These are phyloP conservation scores for Microbotryum lychnidis-dioicae DNA, from an alignment of 1,284 basidiomycete genomes.

Conservation along the genomic window DNA sequence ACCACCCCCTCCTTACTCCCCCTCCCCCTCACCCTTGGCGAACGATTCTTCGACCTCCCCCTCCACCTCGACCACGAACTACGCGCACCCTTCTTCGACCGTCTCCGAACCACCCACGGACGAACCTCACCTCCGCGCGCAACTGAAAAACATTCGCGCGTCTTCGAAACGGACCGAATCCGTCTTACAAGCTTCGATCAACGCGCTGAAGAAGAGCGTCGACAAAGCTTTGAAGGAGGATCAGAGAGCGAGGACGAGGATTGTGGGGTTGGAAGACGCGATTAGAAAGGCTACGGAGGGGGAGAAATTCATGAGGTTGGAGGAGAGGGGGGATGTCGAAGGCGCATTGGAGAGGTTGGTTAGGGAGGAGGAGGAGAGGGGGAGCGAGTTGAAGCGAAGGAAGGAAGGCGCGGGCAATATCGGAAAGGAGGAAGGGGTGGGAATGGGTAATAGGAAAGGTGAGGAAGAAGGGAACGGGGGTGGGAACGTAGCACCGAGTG, in stretches of 20 bases:
- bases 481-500: too few relatives aligned
- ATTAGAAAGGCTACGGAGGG: constrained; percentile 19
- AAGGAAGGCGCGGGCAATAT: background rate
- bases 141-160: constrained; percentile 20
- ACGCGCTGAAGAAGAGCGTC: constrained; percentile 17
- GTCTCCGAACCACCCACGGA: background rate
- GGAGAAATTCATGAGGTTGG: constrained; percentile 5
- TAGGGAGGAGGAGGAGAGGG: constrained; percentile 8
- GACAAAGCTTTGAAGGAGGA: constrained; percentile 32
- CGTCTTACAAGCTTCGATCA: constrained; percentile 14
- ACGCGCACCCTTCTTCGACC: background rate
- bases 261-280: constrained; percentile 25
- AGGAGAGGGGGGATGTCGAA: constrained; percentile 12
- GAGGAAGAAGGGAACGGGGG: background rate
- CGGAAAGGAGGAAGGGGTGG: background rate
- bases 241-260: constrained; percentile 26
- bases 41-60: background rate
- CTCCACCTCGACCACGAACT: background rate
- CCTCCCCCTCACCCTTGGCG: constrained; percentile 3
- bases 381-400: background rate
- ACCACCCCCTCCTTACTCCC: constrained; percentile 29
- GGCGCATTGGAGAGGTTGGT: constrained; percentile 1
- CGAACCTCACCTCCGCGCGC: constrained; percentile 20
- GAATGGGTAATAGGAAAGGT: constrained; percentile 3
- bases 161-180: constrained; percentile 21